These are phyloP conservation scores for Aspergillus sp. DNA, from an alignment of 2,329 filamentous ascomycete species.

Conservation along the genomic window DNA sequence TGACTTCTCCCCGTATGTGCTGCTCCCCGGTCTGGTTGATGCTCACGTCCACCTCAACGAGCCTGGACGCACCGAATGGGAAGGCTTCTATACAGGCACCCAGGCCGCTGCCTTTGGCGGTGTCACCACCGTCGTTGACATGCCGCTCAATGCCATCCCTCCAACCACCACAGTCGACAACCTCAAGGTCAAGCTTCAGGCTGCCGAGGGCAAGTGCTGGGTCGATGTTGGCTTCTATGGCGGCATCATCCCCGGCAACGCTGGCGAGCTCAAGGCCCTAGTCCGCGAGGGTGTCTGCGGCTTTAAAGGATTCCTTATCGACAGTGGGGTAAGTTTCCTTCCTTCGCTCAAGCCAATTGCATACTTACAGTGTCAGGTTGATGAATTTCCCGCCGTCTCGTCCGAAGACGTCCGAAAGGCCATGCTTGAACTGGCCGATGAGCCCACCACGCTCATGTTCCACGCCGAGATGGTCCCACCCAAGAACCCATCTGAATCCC, in stretches of 20 bases:
- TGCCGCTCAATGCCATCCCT: conserved; percentile 96
- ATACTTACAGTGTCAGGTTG: conserved; percentile 60
- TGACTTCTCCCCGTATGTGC: conserved; percentile 79
- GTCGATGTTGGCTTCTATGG: conserved; percentile 99
- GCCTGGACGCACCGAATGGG: conserved; percentile 95
- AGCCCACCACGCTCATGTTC: conserved; percentile 94
- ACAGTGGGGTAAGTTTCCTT: conserved; percentile 74
- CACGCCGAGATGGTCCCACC: conserved; percentile 98
- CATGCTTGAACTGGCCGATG: conserved; percentile 76
- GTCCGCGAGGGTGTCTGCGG: conserved; percentile 85
- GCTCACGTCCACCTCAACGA: conserved; percentile 98
- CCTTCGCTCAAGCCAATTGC: background rate
- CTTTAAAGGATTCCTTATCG: conserved; percentile 97
- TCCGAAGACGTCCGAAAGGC: conserved; percentile 74
- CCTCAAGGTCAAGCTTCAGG: conserved; percentile 80
- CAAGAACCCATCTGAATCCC: conserved; percentile 70
- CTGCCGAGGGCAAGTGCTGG: conserved; percentile 87
- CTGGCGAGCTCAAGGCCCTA: conserved; percentile 72
- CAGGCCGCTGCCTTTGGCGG: conserved; percentile 91
- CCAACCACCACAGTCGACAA: conserved; percentile 87
- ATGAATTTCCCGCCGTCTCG: conserved; percentile 93
- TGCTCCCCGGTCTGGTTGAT: conserved; percentile 90
- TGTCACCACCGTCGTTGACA: conserved; percentile 95
- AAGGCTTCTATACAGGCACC: conserved; percentile 94
- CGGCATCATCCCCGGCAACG: conserved; percentile 88